Evolutionary conservation across 1,284 basidiomycete species (phyloP), one percentile per base, ranked within the genome.

Genomic region (Fomitopsis schrenkii): DNA sequence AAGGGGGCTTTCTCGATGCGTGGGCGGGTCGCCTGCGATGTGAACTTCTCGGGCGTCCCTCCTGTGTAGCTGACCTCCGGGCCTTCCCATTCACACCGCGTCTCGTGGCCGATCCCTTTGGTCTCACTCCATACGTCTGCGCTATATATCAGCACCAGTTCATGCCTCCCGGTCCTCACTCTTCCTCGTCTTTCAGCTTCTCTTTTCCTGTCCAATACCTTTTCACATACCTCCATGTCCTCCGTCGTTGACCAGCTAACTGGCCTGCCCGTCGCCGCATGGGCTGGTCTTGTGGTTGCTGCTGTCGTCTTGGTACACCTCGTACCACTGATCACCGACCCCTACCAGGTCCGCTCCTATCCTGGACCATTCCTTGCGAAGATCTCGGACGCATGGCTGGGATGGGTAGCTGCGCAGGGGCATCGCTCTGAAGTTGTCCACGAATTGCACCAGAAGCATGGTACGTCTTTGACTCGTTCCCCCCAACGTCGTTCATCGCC

Each of bases 341-440:
- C 83, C 0, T 80, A 86, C 70, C 75, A 77, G 22, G 80, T 90
- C 45, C 83, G 87, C 50, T 70, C 72, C 12, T 82, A 88, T 68
- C 90, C 91, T 8, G 94, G 94, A 0, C 94, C 95, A 0, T 79
- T 85, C 60, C 70, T 88, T 2, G 94, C 94, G 46, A 85, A 83
- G 67, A 87, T 95, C 66, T 84, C 89, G 10, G 88, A 94, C 71
- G 66, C 84, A 14, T 97, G 94, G 93, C 76, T 97, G 30, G 88
- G 86, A 35, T 80, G 80, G 67, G 79, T 85, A 35, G 80, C 84
- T 26, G 83, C 85, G 57, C 74, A 80, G 9, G 93, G 94, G 1
- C 86, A 92, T 63, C 84, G 94, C 52, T 93, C 87, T 26, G 85
- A 91, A 67, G 76, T 81, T 2, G 87, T 97, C 2, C 93, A 97